Evolutionary conservation across 129 eudicot species (phyloP).

Genomic region (Escallonia rubra): DNA sequence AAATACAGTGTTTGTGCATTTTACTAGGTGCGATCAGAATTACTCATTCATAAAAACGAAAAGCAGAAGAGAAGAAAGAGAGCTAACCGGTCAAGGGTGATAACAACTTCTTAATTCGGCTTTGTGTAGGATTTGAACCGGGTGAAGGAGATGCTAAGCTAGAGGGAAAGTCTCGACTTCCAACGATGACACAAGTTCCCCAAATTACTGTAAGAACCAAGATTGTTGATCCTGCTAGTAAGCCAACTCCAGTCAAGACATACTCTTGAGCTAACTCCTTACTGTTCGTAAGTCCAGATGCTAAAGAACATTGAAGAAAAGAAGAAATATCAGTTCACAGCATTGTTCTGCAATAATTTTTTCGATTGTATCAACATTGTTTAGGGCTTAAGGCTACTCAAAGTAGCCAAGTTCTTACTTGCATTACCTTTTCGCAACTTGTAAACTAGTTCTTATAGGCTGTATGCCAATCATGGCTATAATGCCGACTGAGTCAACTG

Average conservation of each 20-base stretch:
- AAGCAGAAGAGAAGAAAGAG: constrained; percentile 7
- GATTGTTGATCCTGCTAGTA: constrained; percentile 74
- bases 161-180: constrained; percentile 25
- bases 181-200: constrained; percentile 75
- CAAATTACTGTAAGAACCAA: constrained; percentile 63
- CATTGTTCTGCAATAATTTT: no score
- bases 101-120: constrained; percentile 14
- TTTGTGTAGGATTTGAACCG: constrained; percentile 15
- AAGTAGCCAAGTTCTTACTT: no score
- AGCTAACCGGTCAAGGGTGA: constrained; percentile 34
- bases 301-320: constrained; percentile 21
- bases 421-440: no score
- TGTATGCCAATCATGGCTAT: no score
- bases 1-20: no score
- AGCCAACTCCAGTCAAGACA: constrained; percentile 63
- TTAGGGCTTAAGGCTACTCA: no score
- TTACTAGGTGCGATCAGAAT: no score
- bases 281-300: constrained; percentile 53
- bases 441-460: no score
- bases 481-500: no score
- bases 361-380: no score
- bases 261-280: constrained; percentile 55
- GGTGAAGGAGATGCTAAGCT: neutral
- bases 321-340: no score
- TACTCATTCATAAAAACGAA: no score